Evolutionary conservation across 208 protist genomes (phyloP).

Genomic region (Willaertia magna): DNA sequence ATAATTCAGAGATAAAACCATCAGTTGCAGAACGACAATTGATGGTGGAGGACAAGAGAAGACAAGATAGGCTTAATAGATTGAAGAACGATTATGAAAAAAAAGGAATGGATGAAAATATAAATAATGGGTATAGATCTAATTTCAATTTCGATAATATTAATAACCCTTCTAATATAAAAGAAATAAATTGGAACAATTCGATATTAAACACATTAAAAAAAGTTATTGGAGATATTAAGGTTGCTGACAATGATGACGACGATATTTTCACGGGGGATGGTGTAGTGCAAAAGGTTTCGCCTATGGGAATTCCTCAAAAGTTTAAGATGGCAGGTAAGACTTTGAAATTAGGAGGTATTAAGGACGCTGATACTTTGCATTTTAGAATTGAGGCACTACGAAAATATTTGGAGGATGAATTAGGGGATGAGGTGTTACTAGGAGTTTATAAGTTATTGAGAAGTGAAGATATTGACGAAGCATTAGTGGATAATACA

Average conservation of each 20-base stretch:
- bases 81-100: neutral
- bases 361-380: conserved; percentile 53
- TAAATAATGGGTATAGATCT: neutral
- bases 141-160: neutral
- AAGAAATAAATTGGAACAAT: neutral
- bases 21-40: neutral
- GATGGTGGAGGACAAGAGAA: neutral
- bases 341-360: conserved; percentile 58
- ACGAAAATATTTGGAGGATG: conserved; percentile 58
- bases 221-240: neutral
- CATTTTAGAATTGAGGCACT: conserved; percentile 73
- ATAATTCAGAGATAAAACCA: neutral
- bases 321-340: conserved; percentile 69
- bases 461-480: neutral
- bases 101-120: neutral
- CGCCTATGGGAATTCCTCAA: conserved; percentile 27
- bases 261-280: neutral
- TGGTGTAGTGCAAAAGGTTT: neutral
- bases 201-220: neutral
- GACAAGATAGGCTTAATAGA: neutral
- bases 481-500: neutral
- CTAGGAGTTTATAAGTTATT: conserved; percentile 42
- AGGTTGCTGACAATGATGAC: neutral
- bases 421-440: conserved; percentile 55
- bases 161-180: neutral